Percentiles rank a stretch among this genome's conserved stretches.
phyloP scores from a whole-genome alignment of 2,329 filamentous ascomycete species.

The Lachnellula arida region DNA sequence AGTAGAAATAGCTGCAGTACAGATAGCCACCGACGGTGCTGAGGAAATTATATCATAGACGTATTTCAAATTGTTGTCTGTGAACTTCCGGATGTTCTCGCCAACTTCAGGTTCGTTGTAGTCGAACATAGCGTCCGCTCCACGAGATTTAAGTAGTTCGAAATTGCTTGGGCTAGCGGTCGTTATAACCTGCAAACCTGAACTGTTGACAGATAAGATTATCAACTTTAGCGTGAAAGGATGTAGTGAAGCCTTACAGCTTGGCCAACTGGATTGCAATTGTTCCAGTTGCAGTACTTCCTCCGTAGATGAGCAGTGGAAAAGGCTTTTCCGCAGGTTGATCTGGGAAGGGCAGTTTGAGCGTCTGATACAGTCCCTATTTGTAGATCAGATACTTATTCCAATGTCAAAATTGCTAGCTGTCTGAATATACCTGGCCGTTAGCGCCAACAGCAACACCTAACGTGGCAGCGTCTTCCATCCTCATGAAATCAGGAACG shows the following conservation, averaged over 20 bases:
- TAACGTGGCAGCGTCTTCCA: not conserved
- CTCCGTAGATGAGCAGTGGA: not conserved
- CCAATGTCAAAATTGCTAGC: too few species aligned
- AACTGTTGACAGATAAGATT: too few species aligned
- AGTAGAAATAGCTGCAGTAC: too few species aligned
- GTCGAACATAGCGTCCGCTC: not conserved
- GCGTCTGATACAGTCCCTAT: not conserved
- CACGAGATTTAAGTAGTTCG: not conserved
- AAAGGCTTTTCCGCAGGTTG: not conserved
- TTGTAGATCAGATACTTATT: too few species aligned
- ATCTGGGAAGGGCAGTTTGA: not conserved
- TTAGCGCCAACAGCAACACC: not conserved
- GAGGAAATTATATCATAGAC: not conserved
- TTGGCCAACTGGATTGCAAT: not conserved
- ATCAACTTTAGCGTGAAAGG: too few species aligned
- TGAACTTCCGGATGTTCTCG: not conserved
- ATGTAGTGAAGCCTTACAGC: not conserved
- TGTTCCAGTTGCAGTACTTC: not conserved
- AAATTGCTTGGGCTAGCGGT: not conserved
- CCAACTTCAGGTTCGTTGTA: not conserved
- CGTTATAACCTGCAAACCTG: not conserved
- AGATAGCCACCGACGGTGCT: too few species aligned
- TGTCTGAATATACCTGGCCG: not conserved
- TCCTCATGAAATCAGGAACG: not conserved
- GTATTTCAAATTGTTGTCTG: not conserved